Base-by-base conservation (phyloP, 352 stramenopile genomes). In the Phytophthora capsici region DNA sequence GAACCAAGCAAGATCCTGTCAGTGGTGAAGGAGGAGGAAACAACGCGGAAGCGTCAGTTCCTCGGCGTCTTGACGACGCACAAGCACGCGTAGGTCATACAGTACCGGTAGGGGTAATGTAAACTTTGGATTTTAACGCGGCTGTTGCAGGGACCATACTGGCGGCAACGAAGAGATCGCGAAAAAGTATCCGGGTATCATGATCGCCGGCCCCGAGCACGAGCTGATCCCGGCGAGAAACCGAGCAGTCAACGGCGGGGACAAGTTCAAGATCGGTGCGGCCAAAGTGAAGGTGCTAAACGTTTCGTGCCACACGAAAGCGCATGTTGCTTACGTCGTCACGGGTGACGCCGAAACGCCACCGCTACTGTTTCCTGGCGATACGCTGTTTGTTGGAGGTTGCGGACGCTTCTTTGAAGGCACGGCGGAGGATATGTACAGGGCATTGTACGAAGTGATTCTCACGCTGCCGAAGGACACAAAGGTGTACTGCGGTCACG, bases 21-120 rank as follows among this genome's bases (percentile, higher is more conserved):
- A 0, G 83, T 92, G 28, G 57, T 95, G 19, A 72, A 84, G 53
- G 85, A 95, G 63, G 85, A 95, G 49, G 82, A 91, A 28, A 67
- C 69, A 3, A 68, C 62, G 22, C 76, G 72, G 47, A 88, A 91
- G 38, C 85, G 87, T 26, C 69, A 88, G 53, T 93, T 95, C 40
- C 71, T 93, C 13, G 87, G 81, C 4, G 95, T 98, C 32, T 75
- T 98, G 26, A 98, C 92, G 19, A 98, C 94, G 2, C 94, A 98
- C 80, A 96, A 97, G 58, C 94, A 98, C 85, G 75, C 63, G 88
- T 95, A 82, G 46, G 82, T 75, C 16, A 45, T 25, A 25, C 9
- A 19, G 28, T 23, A 5, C 20, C 10, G 3, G 25, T 25, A 28
- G 25, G 25, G 10, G 5, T 41, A 28, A 55, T 19, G 17, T 2